These are phyloP conservation scores for Cyclotella cryptica DNA, from an alignment of 108 stramenopile species.

Conservation along the genomic window DNA sequence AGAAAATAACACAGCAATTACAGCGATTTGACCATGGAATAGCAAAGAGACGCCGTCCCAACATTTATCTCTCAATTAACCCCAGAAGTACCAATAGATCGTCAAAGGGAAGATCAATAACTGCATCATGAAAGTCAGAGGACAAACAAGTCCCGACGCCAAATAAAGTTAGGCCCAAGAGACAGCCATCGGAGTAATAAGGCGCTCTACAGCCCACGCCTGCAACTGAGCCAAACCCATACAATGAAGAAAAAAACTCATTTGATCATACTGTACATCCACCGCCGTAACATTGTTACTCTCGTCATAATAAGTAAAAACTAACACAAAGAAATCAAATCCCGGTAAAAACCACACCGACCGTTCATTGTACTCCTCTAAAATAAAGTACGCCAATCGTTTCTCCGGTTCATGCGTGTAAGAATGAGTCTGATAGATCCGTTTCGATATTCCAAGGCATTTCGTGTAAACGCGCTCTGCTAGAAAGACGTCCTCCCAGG, in stretches of 20 bases:
- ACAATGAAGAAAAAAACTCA: conserved; percentile 56
- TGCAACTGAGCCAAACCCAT: conserved; percentile 42
- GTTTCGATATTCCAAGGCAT: conserved; percentile 52
- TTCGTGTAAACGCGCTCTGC: conserved; percentile 47
- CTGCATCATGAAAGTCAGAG: conserved; percentile 48
- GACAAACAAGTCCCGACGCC: conserved; percentile 45
- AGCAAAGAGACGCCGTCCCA: too few species aligned
- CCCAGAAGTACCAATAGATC: not conserved
- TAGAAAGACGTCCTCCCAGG: conserved; percentile 52
- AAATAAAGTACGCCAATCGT: conserved; percentile 48
- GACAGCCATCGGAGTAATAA: conserved; percentile 42
- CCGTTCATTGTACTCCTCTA: conserved; percentile 51
- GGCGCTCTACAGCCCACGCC: conserved; percentile 37
- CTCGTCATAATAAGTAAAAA: conserved; percentile 52
- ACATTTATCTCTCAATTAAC: not conserved
- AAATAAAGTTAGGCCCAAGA: conserved; percentile 35
- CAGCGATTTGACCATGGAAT: too few species aligned
- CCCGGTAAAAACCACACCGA: conserved; percentile 36
- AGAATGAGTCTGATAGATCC: conserved; percentile 52
- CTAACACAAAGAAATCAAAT: conserved; percentile 50
- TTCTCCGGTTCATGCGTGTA: conserved; percentile 50
- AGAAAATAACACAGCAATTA: too few species aligned
- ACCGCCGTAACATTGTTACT: conserved; percentile 45
- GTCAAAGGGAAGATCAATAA: conserved; percentile 35
- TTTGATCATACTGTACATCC: conserved; percentile 55